phyloP scores from a whole-genome alignment of 768 basidiomycete genomes.

The Termitomyces sp. region DNA sequence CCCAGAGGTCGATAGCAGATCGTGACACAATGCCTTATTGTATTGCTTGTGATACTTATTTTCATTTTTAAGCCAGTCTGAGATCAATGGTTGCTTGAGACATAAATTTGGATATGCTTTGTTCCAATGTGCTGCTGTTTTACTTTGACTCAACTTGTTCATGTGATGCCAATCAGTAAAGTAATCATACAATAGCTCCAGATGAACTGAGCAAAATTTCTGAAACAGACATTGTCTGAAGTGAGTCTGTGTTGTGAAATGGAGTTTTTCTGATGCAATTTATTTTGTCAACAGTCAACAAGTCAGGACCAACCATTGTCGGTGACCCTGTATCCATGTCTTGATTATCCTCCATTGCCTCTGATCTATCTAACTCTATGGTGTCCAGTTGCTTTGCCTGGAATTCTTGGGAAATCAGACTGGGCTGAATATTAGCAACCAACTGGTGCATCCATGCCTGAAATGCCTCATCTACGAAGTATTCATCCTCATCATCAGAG shows the following conservation, averaged over 20 bases:
- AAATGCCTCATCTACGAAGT: not conserved
- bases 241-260: no score
- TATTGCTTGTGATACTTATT: no score
- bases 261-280: not conserved
- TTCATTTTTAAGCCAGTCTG: no score
- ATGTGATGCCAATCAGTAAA: no score
- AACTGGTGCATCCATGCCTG: not conserved
- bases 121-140: no score
- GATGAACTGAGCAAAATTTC: not conserved
- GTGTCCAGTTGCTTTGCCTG: not conserved
- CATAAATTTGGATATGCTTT: no score
- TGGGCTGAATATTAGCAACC: not conserved
- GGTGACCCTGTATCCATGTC: not conserved
- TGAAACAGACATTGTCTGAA: not conserved
- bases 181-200: not conserved
- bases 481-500: not conserved
- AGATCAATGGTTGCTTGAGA: no score
- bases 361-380: not conserved
- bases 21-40: no score
- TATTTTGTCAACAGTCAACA: not conserved
- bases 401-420: not conserved
- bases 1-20: no score
- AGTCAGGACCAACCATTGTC: not conserved
- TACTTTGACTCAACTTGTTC: no score
- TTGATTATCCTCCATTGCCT: not conserved